Percentiles rank a stretch among this genome's conserved stretches.
phyloP scores from a whole-genome alignment of 75 land plant genomes.

The Pinus tabuliformis region DNA sequence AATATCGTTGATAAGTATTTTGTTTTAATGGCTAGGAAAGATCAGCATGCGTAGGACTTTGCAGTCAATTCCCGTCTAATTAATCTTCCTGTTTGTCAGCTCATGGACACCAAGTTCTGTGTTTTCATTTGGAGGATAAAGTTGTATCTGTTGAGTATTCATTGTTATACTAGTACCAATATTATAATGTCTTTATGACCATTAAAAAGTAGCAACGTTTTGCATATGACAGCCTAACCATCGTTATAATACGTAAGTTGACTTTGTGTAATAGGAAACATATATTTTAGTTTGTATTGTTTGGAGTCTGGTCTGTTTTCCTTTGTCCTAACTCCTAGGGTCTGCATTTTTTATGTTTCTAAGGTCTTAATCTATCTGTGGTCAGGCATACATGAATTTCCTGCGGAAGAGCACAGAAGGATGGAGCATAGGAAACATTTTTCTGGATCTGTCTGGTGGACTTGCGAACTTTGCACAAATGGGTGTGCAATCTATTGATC shows the following conservation, averaged over 20 bases:
- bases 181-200: neutral
- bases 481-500: constrained; percentile 92
- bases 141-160: neutral
- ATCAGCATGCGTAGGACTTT: neutral
- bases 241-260: neutral
- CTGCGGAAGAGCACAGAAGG: constrained; percentile 86
- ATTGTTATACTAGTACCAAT: neutral
- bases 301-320: neutral
- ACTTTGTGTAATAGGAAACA: neutral
- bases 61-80: neutral
- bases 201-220: neutral
- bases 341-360: neutral
- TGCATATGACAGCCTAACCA: neutral
- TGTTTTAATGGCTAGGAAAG: neutral
- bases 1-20: neutral
- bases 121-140: neutral
- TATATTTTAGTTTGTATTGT: neutral
- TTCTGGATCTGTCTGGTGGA: constrained; percentile 85
- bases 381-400: constrained; percentile 80
- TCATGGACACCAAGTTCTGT: neutral
- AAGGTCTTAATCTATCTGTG: neutral
- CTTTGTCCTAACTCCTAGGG: neutral
- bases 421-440: constrained; percentile 92
- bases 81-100: neutral
- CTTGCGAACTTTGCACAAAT: constrained; percentile 73